Base-by-base conservation (phyloP, 805 yeast genomes). In the Yamadazyma nakazawae region DNA sequence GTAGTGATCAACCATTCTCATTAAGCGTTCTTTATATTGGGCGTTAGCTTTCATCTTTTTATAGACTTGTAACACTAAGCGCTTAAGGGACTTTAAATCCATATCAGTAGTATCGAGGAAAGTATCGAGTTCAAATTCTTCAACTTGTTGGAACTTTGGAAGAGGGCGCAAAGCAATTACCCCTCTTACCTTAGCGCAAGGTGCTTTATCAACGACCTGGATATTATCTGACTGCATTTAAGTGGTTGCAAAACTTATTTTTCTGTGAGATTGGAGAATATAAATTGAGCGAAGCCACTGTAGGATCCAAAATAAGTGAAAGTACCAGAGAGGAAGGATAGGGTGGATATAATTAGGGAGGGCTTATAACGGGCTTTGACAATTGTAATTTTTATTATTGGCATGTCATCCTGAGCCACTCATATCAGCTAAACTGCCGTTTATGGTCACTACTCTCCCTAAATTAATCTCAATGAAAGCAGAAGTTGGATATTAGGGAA, bases 191-290 rank as follows among this genome's bases (percentile, higher is more conserved):
- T 38, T 25, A 16, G 30, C 8, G 14, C 10, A 13, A 14, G 41
- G 41, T 16, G 41, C 41, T 25, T 14, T 14, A 9, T 26, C 34
- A 13, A 38, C 41, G 11, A 36, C 39, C 17, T 36, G 14, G 9
- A 7, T 18, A 19, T 18, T 36, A 14, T 13, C 19, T 13, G 32
- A 14, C 41, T 19, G 19, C 28, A 21, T 26, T 26, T 18, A 16
- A 25, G 21, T 38, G 41, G 41, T 8, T 38, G 41, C 41, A 38
- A 38, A 38, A 38, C 12, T 17, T 17, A 30, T 7, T n/a, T 37
- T 37, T 37, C 40, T 9, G n/a, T 28, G 32, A 28, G 32, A 13
- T 10, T 5, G 24, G 24, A 5, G 7, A 21, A 21, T 4, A 7
- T 5, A 21, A 21, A 7, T 7, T 21, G 24, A 21, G 6, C 24